Evolutionary conservation across 805 yeast genomes (phyloP).

Genomic region (Zygosaccharomyces gambellarensis): DNA sequence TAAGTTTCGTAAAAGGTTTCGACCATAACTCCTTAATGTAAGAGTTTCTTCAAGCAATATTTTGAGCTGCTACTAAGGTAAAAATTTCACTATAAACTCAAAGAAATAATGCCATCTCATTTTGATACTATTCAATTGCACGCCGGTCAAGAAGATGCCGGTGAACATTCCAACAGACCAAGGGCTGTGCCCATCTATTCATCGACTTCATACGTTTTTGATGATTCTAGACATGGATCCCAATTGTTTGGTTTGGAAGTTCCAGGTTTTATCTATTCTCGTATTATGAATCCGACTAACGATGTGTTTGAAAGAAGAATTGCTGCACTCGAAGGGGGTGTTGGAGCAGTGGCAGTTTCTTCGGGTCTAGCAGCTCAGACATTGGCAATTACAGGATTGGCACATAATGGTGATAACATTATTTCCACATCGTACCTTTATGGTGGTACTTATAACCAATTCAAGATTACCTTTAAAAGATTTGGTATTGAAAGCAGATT

Average conservation of each 20-base stretch:
- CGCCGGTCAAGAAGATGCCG: constrained; percentile 81
- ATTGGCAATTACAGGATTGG: constrained; percentile 74
- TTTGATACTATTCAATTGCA: constrained; percentile 91
- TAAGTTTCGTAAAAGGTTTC: not conserved
- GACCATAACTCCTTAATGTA: too few species aligned
- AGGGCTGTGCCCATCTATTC: constrained; percentile 95
- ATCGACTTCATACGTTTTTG: constrained; percentile 82
- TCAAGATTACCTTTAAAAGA: constrained; percentile 86
- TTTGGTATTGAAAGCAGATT: constrained; percentile 82
- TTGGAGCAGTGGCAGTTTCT: constrained; percentile 80
- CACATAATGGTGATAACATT: constrained; percentile 85
- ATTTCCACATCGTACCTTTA: constrained; percentile 81
- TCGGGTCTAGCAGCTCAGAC: constrained; percentile 98
- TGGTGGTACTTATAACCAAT: constrained; percentile 96
- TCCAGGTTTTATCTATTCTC: constrained; percentile 82
- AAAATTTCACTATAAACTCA: not conserved
- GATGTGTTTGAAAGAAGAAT: constrained; percentile 88
- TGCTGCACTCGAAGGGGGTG: constrained; percentile 90
- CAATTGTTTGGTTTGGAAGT: constrained; percentile 79
- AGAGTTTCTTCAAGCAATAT: too few species aligned
- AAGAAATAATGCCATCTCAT: constrained; percentile 47
- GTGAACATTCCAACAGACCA: constrained; percentile 55
- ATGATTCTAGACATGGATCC: constrained; percentile 88
- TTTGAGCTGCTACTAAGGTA: too few species aligned
- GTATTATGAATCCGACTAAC: constrained; percentile 89